These are phyloP conservation scores for Neotropicomus parvogracilis DNA, from an alignment of 1,284 basidiomycete genomes.

Conservation along the genomic window DNA sequence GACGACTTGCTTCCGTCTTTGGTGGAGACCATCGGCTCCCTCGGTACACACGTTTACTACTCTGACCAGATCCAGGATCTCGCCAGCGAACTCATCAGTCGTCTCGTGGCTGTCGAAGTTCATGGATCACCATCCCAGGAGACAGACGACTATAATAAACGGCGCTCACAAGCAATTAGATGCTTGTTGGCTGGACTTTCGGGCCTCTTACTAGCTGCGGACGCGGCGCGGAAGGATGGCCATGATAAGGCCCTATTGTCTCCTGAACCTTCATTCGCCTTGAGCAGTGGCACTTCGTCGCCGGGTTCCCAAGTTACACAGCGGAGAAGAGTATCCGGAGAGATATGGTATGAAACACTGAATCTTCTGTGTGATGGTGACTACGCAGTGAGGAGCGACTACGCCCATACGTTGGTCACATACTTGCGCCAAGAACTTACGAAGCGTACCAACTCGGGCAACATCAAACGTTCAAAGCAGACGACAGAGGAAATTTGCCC, in stretches of 20 bases:
- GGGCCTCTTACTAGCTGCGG: slow-evolving; percentile 68
- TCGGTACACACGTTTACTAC: slow-evolving; percentile 91
- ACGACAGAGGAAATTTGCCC: slow-evolving; percentile 42
- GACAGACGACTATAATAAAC: slow-evolving; percentile 42
- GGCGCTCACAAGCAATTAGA: slow-evolving; percentile 68
- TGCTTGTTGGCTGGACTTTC: slow-evolving; percentile 69
- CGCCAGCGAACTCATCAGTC: slow-evolving; percentile 77
- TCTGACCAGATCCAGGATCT: slow-evolving; percentile 96
- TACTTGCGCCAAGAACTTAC: slow-evolving; percentile 77
- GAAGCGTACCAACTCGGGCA: slow-evolving; percentile 46
- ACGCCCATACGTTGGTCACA: slow-evolving; percentile 65
- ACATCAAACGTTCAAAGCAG: slow-evolving; percentile 42
- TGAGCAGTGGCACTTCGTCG: slow-evolving; percentile 18
- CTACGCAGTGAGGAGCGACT: slow-evolving; percentile 71
- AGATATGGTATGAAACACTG: slow-evolving; percentile 87
- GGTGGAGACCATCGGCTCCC: slow-evolving; percentile 78
- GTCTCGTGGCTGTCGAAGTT: slow-evolving; percentile 69
- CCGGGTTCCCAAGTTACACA: slow-evolving; percentile 40
- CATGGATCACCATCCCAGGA: slow-evolving; percentile 51
- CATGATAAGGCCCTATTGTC: slow-evolving; percentile 22
- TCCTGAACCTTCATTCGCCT: slow-evolving; percentile 23
- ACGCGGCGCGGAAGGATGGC: slow-evolving; percentile 41
- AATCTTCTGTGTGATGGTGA: slow-evolving; percentile 77
- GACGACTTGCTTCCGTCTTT: slow-evolving; percentile 70
- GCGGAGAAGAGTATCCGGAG: slow-evolving; percentile 72